phyloP scores from a whole-genome alignment of 2,329 filamentous ascomycete genomes.

The Xylariales sp. region DNA sequence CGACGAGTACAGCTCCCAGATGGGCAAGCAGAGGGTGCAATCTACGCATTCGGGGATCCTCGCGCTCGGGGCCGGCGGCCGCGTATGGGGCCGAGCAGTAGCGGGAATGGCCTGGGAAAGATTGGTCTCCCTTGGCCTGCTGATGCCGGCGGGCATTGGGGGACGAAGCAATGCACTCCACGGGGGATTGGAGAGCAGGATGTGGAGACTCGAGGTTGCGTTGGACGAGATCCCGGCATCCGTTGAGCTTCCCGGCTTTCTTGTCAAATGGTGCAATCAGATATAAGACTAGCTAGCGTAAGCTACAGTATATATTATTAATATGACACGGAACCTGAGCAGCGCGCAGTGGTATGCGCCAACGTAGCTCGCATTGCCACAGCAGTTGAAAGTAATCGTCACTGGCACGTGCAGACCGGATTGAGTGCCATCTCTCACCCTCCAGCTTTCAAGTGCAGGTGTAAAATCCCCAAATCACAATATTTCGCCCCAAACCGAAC shows the following conservation, averaged over 20 bases:
- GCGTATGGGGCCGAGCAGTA: slow-evolving; percentile 73
- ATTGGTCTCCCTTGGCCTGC: slow-evolving; percentile 61
- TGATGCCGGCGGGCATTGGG: slow-evolving; percentile 63
- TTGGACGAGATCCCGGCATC: slow-evolving; percentile 71
- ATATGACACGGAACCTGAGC: no score
- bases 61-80: slow-evolving; percentile 58
- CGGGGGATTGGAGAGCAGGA: slow-evolving; percentile 57
- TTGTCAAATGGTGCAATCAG: slow-evolving; percentile 74
- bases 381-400: no score
- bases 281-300: no score
- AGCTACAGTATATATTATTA: no score
- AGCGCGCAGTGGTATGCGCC: no score
- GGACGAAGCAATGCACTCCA: slow-evolving; percentile 41
- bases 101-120: slow-evolving; percentile 73
- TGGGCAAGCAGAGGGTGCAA: slow-evolving; percentile 69
- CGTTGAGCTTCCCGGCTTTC: slow-evolving; percentile 52
- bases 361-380: no score
- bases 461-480: no score
- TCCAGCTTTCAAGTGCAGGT: no score
- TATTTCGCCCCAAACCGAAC: no score
- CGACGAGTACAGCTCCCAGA: slow-evolving; percentile 77
- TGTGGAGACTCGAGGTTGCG: slow-evolving; percentile 72
- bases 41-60: slow-evolving; percentile 63
- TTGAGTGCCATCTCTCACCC: no score
- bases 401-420: no score